Evolutionary conservation across 2,329 filamentous ascomycete species (phyloP).

Genomic region (Sporothrix euskadiensis): DNA sequence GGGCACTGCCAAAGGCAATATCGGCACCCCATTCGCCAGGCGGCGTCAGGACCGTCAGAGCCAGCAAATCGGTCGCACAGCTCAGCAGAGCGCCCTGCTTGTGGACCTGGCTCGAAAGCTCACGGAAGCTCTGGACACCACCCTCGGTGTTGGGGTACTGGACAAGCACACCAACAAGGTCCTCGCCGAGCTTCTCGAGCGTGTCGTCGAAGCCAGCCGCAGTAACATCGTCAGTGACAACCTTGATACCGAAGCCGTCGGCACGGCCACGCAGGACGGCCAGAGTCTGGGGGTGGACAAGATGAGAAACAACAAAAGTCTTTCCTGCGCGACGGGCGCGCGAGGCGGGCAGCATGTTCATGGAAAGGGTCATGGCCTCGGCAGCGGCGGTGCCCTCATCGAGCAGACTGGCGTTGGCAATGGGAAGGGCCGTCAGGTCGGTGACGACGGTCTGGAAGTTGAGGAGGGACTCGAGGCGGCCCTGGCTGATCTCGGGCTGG

Average conservation of each 20-base stretch:
- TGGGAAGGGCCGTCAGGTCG: conserved; percentile 81
- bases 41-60: conserved; percentile 81
- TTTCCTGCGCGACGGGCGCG: conserved; percentile 74
- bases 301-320: conserved; percentile 79
- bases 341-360: conserved; percentile 70
- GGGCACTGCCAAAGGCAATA: conserved; percentile 89
- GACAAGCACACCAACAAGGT: conserved; percentile 85
- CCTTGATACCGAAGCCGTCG: conserved; percentile 84
- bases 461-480: conserved; percentile 83
- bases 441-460: conserved; percentile 95
- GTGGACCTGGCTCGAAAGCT: conserved; percentile 75
- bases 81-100: conserved; percentile 75
- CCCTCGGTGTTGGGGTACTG: conserved; percentile 93
- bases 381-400: conserved; percentile 91
- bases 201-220: conserved; percentile 60
- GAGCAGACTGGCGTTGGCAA: conserved; percentile 86
- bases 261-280: conserved; percentile 82
- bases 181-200: conserved; percentile 73
- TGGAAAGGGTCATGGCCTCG: conserved; percentile 91
- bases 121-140: conserved; percentile 71
- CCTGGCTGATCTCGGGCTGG: conserved; percentile 96
- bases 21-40: conserved; percentile 95
- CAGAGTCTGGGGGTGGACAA: conserved; percentile 82
- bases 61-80: conserved; percentile 85
- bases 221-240: conserved; percentile 72